These are phyloP conservation scores for Boletus huronensis DNA, from an alignment of 768 basidiomycete genomes.

Conservation along the genomic window DNA sequence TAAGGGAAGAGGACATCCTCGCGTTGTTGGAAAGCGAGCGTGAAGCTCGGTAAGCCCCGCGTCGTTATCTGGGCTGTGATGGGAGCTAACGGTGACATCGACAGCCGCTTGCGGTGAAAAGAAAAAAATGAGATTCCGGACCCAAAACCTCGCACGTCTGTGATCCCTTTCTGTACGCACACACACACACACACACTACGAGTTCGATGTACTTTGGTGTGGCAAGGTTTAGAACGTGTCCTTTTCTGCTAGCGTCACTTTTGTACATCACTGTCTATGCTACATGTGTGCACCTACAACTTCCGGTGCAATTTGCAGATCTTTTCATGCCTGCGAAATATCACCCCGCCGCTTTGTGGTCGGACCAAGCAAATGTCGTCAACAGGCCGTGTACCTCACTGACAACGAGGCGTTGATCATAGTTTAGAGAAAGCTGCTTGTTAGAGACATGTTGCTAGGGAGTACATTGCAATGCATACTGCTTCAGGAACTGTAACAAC, in stretches of 20 bases:
- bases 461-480: conserved; percentile 30
- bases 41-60: conserved; percentile 82
- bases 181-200: neutral
- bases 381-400: too few species aligned
- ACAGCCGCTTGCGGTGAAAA: conserved; percentile 25
- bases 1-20: conserved; percentile 92
- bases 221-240: neutral
- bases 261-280: conserved; percentile 4
- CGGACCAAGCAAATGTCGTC: neutral
- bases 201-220: neutral
- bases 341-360: neutral
- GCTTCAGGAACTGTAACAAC: conserved; percentile 24
- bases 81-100: neutral
- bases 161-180: neutral
- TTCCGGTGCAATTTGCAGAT: neutral
- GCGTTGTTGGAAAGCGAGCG: conserved; percentile 97
- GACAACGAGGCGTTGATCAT: neutral
- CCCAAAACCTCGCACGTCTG: neutral
- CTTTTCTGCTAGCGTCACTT: conserved; percentile 1
- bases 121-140: neutral
- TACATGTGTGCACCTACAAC: neutral
- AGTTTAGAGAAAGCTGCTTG: conserved; percentile 10
- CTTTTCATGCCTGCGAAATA: neutral
- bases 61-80: neutral
- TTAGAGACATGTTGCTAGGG: conserved; percentile 24